Percentiles rank a stretch among this genome's conserved stretches.
These are phyloP conservation scores for Neofusicoccum parvum DNA, from an alignment of 2,329 filamentous ascomycete genomes.

Conservation along the genomic window DNA sequence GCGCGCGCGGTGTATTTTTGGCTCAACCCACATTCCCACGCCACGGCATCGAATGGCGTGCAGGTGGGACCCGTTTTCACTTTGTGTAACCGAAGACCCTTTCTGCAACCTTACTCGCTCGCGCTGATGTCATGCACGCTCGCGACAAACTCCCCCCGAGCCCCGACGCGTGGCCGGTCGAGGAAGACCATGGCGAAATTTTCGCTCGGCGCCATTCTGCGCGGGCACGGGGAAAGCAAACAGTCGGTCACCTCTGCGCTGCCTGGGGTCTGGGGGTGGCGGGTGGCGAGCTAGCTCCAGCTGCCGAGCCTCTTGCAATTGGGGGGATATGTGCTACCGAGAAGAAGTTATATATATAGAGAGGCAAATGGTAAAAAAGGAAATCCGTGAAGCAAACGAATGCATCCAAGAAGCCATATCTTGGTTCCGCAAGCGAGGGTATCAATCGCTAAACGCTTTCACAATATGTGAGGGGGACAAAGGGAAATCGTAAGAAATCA, in stretches of 20 bases:
- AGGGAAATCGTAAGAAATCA: not conserved
- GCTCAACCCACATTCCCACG: not conserved
- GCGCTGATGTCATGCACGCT: conserved; percentile 15
- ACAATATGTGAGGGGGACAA: not conserved
- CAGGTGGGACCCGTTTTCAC: conserved; percentile 4
- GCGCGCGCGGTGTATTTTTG: not conserved
- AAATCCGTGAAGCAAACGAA: conserved; percentile 1
- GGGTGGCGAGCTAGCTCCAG: not conserved
- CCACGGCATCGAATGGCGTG: not conserved
- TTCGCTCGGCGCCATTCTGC: too few species aligned
- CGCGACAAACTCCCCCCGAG: not conserved
- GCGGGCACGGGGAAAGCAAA: too few species aligned
- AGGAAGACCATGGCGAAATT: too few species aligned
- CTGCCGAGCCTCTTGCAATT: not conserved
- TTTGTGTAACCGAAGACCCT: conserved; percentile 7
- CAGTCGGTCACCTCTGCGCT: not conserved
- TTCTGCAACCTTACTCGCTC: not conserved
- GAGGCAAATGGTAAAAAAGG: not conserved
- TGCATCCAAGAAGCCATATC: conserved; percentile 17
- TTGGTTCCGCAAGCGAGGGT: conserved; percentile 14
- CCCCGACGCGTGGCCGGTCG: not conserved
- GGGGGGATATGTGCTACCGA: conserved; percentile 9
- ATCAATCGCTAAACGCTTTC: conserved; percentile 18
- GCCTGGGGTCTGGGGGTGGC: not conserved
- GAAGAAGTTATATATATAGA: conserved; percentile 11